phyloP scores from a whole-genome alignment of 1,284 basidiomycete genomes.

The Fomes fomentarius region DNA sequence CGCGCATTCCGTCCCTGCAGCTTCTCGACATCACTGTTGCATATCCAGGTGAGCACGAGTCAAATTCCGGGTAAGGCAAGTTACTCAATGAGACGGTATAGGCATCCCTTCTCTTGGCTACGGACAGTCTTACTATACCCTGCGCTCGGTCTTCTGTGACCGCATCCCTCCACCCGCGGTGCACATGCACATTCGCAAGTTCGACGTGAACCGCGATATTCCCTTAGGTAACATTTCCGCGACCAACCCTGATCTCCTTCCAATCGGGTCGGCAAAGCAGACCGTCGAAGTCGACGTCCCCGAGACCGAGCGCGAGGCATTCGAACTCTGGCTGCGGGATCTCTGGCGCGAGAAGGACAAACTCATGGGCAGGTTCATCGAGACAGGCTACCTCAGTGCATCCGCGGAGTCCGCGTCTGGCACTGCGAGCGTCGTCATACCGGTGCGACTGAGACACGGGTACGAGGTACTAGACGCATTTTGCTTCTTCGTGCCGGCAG shows the following conservation, averaged over 20 bases:
- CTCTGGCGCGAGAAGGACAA: slow-evolving; percentile 88
- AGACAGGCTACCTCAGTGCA: slow-evolving; percentile 44
- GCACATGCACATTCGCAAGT: slow-evolving; percentile 84
- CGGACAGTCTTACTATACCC: slow-evolving; percentile 86
- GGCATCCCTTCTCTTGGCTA: slow-evolving; percentile 72
- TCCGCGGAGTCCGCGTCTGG: slow-evolving; percentile 15
- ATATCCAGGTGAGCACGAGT: slow-evolving; percentile 71
- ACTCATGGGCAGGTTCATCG: slow-evolving; percentile 67
- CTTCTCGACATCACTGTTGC: slow-evolving; percentile 89
- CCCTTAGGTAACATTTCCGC: slow-evolving; percentile 64
- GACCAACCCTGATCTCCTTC: slow-evolving; percentile 37
- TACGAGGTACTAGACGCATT: slow-evolving; percentile 68
- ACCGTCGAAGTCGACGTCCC: slow-evolving; percentile 63
- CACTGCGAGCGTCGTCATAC: slow-evolving; percentile 50
- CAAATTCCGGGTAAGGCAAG: background rate
- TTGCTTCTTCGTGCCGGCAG: slow-evolving; percentile 68
- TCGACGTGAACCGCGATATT: slow-evolving; percentile 65
- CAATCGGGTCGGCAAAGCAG: slow-evolving; percentile 34
- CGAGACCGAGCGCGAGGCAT: slow-evolving; percentile 66
- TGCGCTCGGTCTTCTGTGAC: slow-evolving; percentile 87
- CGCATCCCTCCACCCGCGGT: slow-evolving; percentile 84
- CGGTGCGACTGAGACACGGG: slow-evolving; percentile 54
- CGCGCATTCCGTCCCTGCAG: slow-evolving; percentile 76
- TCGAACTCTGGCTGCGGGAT: slow-evolving; percentile 83
- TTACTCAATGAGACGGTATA: background rate